Evolutionary conservation across 805 yeast species (phyloP).

Genomic region (Saccharomycopsis selenospora): DNA sequence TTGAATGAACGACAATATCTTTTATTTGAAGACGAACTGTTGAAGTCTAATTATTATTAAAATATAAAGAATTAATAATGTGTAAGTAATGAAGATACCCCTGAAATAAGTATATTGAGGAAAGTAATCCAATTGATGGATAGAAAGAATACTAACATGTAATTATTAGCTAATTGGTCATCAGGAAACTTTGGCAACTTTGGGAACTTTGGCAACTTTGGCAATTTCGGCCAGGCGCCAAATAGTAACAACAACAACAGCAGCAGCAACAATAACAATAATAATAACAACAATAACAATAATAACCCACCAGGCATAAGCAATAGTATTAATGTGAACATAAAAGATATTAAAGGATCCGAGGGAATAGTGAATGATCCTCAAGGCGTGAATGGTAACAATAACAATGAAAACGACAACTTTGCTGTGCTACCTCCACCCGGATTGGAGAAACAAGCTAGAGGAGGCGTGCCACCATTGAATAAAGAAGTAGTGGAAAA

Average conservation of each 20-base stretch:
- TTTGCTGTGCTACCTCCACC: constrained; percentile 10
- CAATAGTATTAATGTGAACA: background rate
- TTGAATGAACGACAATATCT: too few relatives aligned
- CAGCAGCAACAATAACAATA: background rate
- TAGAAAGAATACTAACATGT: background rate
- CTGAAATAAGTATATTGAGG: background rate
- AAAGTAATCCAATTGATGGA: background rate
- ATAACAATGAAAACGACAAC: background rate
- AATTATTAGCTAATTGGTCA: background rate
- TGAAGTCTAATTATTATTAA: too few relatives aligned
- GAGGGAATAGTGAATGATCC: too few relatives aligned
- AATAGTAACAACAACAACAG: constrained; percentile 2
- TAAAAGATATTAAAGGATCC: too few relatives aligned
- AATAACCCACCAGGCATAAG: background rate
- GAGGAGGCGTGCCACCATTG: constrained; percentile 1
- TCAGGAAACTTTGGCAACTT: constrained; percentile 7
- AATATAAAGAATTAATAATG: too few relatives aligned
- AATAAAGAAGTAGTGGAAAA: too few relatives aligned
- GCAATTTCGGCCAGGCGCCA: constrained; percentile 19
- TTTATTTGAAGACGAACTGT: too few relatives aligned
- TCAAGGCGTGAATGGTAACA: background rate
- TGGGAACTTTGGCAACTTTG: constrained; percentile 21
- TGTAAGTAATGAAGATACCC: too few relatives aligned
- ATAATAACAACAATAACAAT: background rate
- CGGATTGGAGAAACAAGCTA: constrained; percentile 6